Percentiles rank a stretch among this genome's conserved stretches.
Conservation (phyloP, 495 filamentous ascomycete genomes). For the Letharia lupina region DNA sequence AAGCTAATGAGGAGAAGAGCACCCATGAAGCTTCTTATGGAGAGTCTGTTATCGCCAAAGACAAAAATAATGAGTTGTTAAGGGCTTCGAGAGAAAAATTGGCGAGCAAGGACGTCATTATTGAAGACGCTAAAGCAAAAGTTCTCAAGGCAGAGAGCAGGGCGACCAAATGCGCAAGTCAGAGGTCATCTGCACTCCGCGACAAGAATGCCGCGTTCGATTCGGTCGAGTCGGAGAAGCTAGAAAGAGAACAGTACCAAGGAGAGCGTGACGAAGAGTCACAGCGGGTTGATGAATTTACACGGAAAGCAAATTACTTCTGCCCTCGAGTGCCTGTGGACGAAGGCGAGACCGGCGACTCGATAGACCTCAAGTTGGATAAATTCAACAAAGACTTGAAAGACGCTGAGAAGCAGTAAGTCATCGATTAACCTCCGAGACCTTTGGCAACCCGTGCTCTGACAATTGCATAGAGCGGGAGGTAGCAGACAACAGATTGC, state of each 20-base stretch:
- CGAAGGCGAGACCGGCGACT: conserved; percentile 53
- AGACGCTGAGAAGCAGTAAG: conserved; percentile 42
- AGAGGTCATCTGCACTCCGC: conserved; percentile 45
- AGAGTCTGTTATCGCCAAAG: conserved; percentile 46
- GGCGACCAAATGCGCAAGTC: conserved; percentile 38
- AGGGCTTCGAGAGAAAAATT: conserved; percentile 37
- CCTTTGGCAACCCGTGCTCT: conserved; percentile 20
- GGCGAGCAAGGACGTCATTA: conserved; percentile 32
- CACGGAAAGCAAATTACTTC: conserved; percentile 47
- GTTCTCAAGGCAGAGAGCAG: conserved; percentile 53
- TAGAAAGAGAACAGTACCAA: conserved; percentile 39
- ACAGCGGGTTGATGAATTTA: conserved; percentile 45
- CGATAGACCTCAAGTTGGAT: conserved; percentile 56
- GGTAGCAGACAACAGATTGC: conserved; percentile 60
- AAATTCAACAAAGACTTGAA: conserved; percentile 49
- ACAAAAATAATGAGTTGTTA: conserved; percentile 38
- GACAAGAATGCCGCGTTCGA: conserved; percentile 60
- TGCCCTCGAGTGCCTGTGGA: conserved; percentile 57
- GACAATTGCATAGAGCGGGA: conserved; percentile 45
- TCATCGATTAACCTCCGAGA: conserved; percentile 18
- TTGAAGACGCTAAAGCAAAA: conserved; percentile 36
- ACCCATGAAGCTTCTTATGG: conserved; percentile 41
- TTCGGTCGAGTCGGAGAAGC: conserved; percentile 40
- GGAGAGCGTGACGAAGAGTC: conserved; percentile 39
- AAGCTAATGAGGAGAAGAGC: conserved; percentile 43